These are phyloP conservation scores for Tinospora cordifolia DNA, from an alignment of 164 flowering plant genomes.

Conservation along the genomic window DNA sequence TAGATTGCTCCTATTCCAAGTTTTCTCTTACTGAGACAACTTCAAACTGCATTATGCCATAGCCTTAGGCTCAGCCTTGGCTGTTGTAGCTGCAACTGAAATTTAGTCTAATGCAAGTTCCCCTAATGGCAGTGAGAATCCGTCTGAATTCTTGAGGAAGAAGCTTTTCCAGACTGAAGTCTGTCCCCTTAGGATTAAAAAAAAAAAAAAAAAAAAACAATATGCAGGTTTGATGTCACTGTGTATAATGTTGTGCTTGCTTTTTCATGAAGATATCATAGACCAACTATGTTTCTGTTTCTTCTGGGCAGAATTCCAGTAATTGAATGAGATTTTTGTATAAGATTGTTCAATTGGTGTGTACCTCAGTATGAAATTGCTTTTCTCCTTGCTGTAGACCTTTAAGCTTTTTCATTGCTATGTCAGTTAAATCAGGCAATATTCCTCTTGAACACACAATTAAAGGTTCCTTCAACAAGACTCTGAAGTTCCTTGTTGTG, in stretches of 20 bases:
- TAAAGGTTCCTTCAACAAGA: constrained; percentile 51
- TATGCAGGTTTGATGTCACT: constrained; percentile 61
- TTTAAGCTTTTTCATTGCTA: constrained; percentile 56
- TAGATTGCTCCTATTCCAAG: constrained; percentile 21
- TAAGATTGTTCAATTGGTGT: constrained; percentile 47
- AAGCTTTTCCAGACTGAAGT: constrained; percentile 59
- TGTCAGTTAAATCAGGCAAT: constrained; percentile 33
- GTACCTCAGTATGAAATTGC: constrained; percentile 48
- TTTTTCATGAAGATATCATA: constrained; percentile 57
- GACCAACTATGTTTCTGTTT: constrained; percentile 35
- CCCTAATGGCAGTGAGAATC: constrained; percentile 52
- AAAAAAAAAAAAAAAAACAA: too few species aligned
- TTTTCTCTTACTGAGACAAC: constrained; percentile 42
- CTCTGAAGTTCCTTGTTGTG: constrained; percentile 46
- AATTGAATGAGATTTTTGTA: constrained; percentile 54
- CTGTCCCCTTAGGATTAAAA: constrained; percentile 49
- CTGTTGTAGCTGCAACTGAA: constrained; percentile 38
- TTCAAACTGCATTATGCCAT: constrained; percentile 52
- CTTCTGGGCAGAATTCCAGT: constrained; percentile 54
- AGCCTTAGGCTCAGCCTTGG: constrained; percentile 56
- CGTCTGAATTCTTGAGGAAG: constrained; percentile 42
- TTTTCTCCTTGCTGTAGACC: constrained; percentile 48
- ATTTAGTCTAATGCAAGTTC: constrained; percentile 63
- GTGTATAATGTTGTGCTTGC: constrained; percentile 49
- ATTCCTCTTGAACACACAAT: constrained; percentile 54